These are phyloP conservation scores for Didymella lethalis DNA, from an alignment of 2,329 filamentous ascomycete genomes.

Conservation along the genomic window DNA sequence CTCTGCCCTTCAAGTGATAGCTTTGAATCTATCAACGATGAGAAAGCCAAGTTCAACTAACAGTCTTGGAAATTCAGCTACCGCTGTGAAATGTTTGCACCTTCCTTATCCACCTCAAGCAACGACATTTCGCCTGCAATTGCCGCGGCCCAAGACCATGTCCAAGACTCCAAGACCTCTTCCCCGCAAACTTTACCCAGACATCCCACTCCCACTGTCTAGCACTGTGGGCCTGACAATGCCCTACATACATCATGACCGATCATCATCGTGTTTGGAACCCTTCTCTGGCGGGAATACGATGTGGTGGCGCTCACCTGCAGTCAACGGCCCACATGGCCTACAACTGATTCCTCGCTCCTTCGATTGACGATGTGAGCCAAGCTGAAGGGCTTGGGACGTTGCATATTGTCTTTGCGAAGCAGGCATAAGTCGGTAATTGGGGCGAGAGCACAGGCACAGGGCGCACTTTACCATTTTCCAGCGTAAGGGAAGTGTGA, in stretches of 20 bases:
- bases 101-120: conserved; percentile 15
- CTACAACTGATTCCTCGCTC: conserved; percentile 8
- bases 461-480: neutral
- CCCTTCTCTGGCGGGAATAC: conserved; percentile 17
- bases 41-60: conserved; percentile 14
- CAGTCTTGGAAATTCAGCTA: neutral
- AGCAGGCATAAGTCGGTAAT: conserved; percentile 12
- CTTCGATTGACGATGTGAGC: conserved; percentile 15
- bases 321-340: conserved; percentile 1
- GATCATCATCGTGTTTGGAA: conserved; percentile 13
- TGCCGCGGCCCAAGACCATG: conserved; percentile 23
- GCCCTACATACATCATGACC: conserved; percentile 11
- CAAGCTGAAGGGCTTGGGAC: conserved; percentile 11
- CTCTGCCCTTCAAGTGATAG: neutral
- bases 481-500: neutral
- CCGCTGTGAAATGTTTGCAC: conserved; percentile 6
- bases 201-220: conserved; percentile 10
- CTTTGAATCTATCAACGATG: conserved; percentile 1
- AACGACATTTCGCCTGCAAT: conserved; percentile 12
- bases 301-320: conserved; percentile 5
- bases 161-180: conserved; percentile 27
- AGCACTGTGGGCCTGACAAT: conserved; percentile 5
- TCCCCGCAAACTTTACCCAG: conserved; percentile 29
- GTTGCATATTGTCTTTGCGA: neutral
- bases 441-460: conserved; percentile 1